Conservation (phyloP, 768 basidiomycete genomes). For the Pleurotus sapidus region DNA sequence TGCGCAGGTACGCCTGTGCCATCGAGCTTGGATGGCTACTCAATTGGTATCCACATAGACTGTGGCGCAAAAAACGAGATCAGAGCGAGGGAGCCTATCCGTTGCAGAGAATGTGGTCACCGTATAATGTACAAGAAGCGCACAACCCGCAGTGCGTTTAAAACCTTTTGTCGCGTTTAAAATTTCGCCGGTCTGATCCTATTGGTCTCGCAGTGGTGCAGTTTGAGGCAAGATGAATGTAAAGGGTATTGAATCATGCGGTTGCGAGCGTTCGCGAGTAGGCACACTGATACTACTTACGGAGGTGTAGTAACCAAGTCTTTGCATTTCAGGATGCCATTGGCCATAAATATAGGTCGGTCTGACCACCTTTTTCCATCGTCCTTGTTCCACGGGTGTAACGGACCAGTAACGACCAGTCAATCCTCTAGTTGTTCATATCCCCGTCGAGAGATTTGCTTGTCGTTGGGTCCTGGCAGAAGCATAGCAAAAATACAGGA, state of each 20-base stretch:
- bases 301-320: too few relatives aligned
- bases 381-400: conserved; percentile 49
- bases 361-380: conserved; percentile 14
- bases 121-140: conserved; percentile 99
- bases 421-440: conserved; percentile 27
- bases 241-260: conserved; percentile 9
- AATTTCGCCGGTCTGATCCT: neutral
- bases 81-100: conserved; percentile 86
- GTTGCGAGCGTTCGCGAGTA: too few relatives aligned
- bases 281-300: too few relatives aligned
- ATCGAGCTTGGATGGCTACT: conserved; percentile 8
- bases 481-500: too few relatives aligned
- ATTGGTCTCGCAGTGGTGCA: conserved; percentile 58
- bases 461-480: too few relatives aligned
- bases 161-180: neutral
- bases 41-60: conserved; percentile 43
- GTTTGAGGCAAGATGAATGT: conserved; percentile 65
- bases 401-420: conserved; percentile 49
- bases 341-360: neutral
- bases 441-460: too few relatives aligned
- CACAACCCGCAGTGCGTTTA: conserved; percentile 81
- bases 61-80: conserved; percentile 93
- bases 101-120: conserved; percentile 96
- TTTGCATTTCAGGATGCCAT: too few relatives aligned
- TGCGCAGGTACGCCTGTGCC: conserved; percentile 64